A percentile compares a stretch with the other conserved stretches of the same genome.
These are phyloP conservation scores for Colletotrichum trifolii DNA, from an alignment of 2,329 filamentous ascomycete species.

Conservation along the genomic window DNA sequence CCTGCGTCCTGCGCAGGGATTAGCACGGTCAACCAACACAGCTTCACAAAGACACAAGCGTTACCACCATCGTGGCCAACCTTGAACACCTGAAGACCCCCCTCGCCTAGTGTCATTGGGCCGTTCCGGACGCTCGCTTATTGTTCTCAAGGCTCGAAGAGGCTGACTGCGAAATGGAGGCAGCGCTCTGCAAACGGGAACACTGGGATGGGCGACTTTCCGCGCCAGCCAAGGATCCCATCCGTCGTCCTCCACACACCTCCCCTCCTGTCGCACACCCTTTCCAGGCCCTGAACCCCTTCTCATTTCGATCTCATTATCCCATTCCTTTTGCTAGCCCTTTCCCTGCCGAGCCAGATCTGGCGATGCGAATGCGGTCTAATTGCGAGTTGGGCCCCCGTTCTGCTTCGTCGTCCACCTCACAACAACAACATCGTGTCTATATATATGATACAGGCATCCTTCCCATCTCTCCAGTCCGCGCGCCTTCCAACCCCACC, in stretches of 20 bases:
- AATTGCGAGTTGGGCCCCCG: constrained; percentile 17
- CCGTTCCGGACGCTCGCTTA: constrained; percentile 16
- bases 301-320: constrained; percentile 31
- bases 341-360: constrained; percentile 32
- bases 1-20: constrained; percentile 10
- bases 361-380: constrained; percentile 33
- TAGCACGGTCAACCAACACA: too few relatives aligned
- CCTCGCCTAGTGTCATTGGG: constrained; percentile 27
- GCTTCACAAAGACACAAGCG: constrained; percentile 1
- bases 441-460: constrained; percentile 34
- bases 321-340: constrained; percentile 29
- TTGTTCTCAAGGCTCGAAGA: constrained; percentile 5
- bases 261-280: constrained; percentile 30
- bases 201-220: constrained; percentile 25
- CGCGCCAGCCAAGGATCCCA: constrained; percentile 32
- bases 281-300: constrained; percentile 25
- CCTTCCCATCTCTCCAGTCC: constrained; percentile 30
- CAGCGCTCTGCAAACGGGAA: constrained; percentile 31
- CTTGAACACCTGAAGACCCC: constrained; percentile 7
- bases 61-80: constrained; percentile 32
- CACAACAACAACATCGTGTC: constrained; percentile 27
- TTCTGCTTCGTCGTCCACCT: constrained; percentile 29
- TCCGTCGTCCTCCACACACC: constrained; percentile 25
- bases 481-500: constrained; percentile 17
- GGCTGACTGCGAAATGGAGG: constrained; percentile 31